Conservation (phyloP, 1,284 basidiomycete genomes). For the Athelia sp. region DNA sequence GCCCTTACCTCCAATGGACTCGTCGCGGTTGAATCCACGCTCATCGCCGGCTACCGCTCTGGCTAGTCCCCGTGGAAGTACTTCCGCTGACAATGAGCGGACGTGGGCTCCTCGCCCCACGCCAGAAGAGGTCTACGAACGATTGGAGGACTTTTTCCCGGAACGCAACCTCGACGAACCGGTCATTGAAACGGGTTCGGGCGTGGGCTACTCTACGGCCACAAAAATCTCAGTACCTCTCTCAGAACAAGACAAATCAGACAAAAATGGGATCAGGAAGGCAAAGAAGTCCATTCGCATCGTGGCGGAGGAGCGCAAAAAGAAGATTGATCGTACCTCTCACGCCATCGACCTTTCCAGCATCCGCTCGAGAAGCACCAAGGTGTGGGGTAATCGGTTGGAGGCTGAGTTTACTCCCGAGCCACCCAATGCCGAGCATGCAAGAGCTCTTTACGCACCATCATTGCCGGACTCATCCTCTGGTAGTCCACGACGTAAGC, state of each 20-base stretch:
- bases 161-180: slow-evolving; percentile 89
- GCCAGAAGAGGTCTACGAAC: slow-evolving; percentile 81
- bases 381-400: slow-evolving; percentile 84
- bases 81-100: slow-evolving; percentile 50
- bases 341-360: slow-evolving; percentile 14
- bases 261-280: slow-evolving; percentile 22
- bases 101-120: slow-evolving; percentile 86
- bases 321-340: slow-evolving; percentile 38
- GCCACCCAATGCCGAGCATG: slow-evolving; percentile 32
- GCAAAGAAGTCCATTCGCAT: slow-evolving; percentile 81
- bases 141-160: slow-evolving; percentile 88
- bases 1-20: slow-evolving; percentile 11
- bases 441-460: slow-evolving; percentile 6
- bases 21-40: too few relatives aligned
- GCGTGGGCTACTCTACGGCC: slow-evolving; percentile 46
- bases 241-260: slow-evolving; percentile 21
- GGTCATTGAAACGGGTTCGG: slow-evolving; percentile 62
- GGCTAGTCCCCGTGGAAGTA: slow-evolving; percentile 41
- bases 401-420: slow-evolving; percentile 73
- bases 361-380: slow-evolving; percentile 67
- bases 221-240: slow-evolving; percentile 39
- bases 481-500: slow-evolving; percentile 42
- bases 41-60: slow-evolving; percentile 2
- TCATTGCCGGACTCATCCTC: slow-evolving; percentile 35
- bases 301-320: slow-evolving; percentile 70